Conservation (phyloP, 805 yeast species). For the Saccharomycopsis oosterbeekiorum region DNA sequence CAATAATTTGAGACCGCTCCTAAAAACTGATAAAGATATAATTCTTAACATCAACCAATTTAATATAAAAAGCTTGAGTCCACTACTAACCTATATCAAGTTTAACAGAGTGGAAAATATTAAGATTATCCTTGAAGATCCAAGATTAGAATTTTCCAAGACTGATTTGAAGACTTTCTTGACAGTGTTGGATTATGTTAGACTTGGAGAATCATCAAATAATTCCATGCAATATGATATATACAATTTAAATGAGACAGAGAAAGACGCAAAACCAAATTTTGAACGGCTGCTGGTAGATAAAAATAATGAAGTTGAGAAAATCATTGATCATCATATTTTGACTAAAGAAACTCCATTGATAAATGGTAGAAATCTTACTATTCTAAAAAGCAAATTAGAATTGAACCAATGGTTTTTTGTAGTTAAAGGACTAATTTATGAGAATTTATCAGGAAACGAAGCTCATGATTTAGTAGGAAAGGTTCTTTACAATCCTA, state of each 20-base stretch:
- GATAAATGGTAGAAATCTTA: slow-evolving; percentile 23
- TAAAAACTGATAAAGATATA: background rate
- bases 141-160: slow-evolving; percentile 36
- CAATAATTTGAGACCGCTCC: slow-evolving; percentile 22
- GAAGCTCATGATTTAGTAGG: background rate
- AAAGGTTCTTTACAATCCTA: background rate
- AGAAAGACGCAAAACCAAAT: background rate
- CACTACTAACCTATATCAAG: slow-evolving; percentile 61
- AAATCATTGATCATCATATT: slow-evolving; percentile 26
- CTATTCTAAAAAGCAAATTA: slow-evolving; percentile 29
- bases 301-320: slow-evolving; percentile 23
- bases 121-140: slow-evolving; percentile 36
- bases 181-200: slow-evolving; percentile 38
- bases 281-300: background rate
- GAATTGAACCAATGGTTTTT: slow-evolving; percentile 25
- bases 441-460: slow-evolving; percentile 4
- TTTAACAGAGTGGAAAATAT: slow-evolving; percentile 59
- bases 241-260: background rate
- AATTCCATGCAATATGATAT: background rate
- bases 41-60: slow-evolving; percentile 45
- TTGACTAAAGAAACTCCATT: slow-evolving; percentile 20
- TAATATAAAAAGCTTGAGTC: slow-evolving; percentile 38
- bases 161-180: slow-evolving; percentile 9
- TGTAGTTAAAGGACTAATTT: slow-evolving; percentile 21
- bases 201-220: slow-evolving; percentile 22